phyloP scores from a whole-genome alignment of 2,329 filamentous ascomycete genomes.

The Cercospora nicotianae region DNA sequence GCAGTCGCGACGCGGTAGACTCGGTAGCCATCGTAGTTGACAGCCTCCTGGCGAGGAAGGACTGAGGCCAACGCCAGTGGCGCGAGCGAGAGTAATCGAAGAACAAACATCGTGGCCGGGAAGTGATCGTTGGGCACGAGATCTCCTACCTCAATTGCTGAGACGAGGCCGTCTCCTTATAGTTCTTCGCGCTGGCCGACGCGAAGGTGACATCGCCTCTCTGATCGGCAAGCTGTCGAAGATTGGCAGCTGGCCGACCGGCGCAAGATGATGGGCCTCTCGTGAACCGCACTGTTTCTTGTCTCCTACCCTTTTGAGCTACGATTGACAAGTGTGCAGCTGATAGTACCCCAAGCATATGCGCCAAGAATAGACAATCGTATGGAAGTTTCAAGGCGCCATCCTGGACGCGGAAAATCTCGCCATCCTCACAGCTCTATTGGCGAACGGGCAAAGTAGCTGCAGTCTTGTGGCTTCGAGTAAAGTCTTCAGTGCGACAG shows the following conservation, averaged over 20 bases:
- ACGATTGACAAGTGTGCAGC: constrained; percentile 10
- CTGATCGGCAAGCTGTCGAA: background rate
- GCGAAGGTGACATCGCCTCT: background rate
- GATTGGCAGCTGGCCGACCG: constrained; percentile 3
- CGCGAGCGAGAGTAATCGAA: constrained; percentile 14
- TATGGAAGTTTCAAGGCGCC: background rate
- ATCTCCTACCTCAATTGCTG: background rate
- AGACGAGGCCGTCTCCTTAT: background rate
- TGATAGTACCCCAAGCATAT: constrained; percentile 15
- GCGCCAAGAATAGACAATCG: constrained; percentile 8
- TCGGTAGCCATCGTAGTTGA: constrained; percentile 24
- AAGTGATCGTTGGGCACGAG: background rate
- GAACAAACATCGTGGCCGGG: constrained; percentile 13
- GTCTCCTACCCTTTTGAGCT: constrained; percentile 15
- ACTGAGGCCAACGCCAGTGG: constrained; percentile 21
- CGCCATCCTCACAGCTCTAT: background rate
- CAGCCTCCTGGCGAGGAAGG: constrained; percentile 15
- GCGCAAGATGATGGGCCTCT: background rate
- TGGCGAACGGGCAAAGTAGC: constrained; percentile 1
- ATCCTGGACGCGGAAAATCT: background rate
- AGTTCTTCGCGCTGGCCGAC: background rate
- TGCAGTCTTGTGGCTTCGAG: background rate
- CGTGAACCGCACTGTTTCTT: constrained; percentile 10
- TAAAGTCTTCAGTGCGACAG: background rate
- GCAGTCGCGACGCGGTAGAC: constrained; percentile 22